Evolutionary conservation across 2,329 filamentous ascomycete species (phyloP), one percentile per base, ranked within the genome.

Genomic region (Raffaelea deltoideospora): DNA sequence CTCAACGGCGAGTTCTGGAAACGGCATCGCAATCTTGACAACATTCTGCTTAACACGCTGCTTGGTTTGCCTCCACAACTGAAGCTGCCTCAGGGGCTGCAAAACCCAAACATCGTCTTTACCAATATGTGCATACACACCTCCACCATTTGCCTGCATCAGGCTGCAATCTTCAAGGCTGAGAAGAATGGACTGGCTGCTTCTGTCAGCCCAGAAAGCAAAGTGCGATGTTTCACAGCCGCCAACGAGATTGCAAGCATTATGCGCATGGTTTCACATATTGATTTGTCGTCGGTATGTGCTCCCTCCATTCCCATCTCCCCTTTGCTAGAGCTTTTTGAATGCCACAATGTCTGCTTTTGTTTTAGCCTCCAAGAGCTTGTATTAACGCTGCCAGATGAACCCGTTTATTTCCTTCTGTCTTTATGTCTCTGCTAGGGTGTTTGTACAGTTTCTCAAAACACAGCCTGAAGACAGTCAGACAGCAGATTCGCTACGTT

Each of bases 91-190:
- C 60, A 62, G 14, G 85, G 84, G 1, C 60, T 94, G 24, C 61
- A 66, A 14, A 80, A 87, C 49, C 71, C 86, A 4, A 96, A 95
- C 45, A 76, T 88, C 37, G 76, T 96, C 5, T 96, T 95, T 53
- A 76, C 82, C 39, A 96, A 96, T 50, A 94, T 98, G 85, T 86
- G 83, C 52, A 85, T 98, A 23, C 87, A 96, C 53, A 94, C 90
- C 0, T 93, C 87, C 1, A 86, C 85, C 2, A 96, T 98, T 37
- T 96, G 88, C 54, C 64, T 98, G n/a, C 90, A 98, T 51, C 90
- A 98, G 59, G 90, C 88, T 3, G 90, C 90, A 20, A 96, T 98
- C 17, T 95, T 88, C 67, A 96, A 95, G 54, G 86, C 87, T 0
- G 88, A 96, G 49, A 90, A 86, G 58, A 80, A 94, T 55, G 72